Evolutionary conservation across 176 grass and related monocot species (phyloP).

Genomic region (Oryza meridionalis): DNA sequence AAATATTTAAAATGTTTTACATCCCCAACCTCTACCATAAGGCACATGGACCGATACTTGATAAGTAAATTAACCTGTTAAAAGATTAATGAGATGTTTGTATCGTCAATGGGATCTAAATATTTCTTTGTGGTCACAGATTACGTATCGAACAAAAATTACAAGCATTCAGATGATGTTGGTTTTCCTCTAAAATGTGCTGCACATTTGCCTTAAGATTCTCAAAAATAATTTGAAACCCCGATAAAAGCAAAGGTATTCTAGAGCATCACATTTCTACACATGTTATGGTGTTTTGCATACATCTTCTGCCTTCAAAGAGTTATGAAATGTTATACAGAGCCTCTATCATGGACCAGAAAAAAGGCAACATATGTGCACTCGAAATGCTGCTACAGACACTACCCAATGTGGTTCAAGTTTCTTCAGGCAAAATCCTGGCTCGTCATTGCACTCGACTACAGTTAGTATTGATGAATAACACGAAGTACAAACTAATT

Average conservation of each 20-base stretch:
- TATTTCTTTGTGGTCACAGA: neutral
- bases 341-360: conserved; percentile 16
- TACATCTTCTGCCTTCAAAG: conserved; percentile 6
- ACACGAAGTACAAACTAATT: neutral
- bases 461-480: neutral
- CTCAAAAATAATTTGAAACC: neutral
- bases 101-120: neutral
- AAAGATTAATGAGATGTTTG: no score
- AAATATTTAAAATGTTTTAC: no score
- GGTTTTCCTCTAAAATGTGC: neutral
- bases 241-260: neutral
- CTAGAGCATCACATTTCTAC: conserved; percentile 8
- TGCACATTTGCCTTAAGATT: conserved; percentile 21
- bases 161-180: neutral
- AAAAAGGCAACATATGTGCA: conserved; percentile 34
- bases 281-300: neutral
- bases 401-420: conserved; percentile 11
- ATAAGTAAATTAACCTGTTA: no score
- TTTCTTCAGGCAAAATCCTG: neutral
- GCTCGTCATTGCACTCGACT: neutral
- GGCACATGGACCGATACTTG: no score
- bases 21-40: no score
- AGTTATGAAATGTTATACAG: conserved; percentile 19
- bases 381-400: neutral
- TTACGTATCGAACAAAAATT: conserved; percentile 6